A percentile compares a stretch with the other conserved stretches of the same genome.
Conservation (phyloP, 805 yeast genomes). For the Zygosaccharomyces kombuchaensis region DNA sequence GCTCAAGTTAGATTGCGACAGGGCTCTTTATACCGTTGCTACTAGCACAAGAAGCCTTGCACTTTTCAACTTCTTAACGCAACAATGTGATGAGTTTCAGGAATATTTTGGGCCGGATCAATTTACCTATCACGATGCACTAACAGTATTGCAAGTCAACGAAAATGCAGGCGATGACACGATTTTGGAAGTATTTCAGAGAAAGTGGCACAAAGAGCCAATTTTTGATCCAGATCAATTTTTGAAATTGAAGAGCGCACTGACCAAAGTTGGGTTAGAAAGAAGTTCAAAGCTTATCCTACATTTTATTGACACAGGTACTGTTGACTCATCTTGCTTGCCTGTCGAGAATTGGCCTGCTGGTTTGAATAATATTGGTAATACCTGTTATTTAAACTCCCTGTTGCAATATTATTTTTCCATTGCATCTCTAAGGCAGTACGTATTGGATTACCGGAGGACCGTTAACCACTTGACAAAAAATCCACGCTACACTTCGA, state of each 20-base stretch:
- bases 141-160: slow-evolving; percentile 45
- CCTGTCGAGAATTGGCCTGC: slow-evolving; percentile 78
- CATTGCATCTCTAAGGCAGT: slow-evolving; percentile 71
- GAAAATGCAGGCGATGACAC: slow-evolving; percentile 49
- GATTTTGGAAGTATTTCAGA: slow-evolving; percentile 35
- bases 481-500: slow-evolving; percentile 19
- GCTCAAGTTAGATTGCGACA: slow-evolving; percentile 38
- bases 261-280: slow-evolving; percentile 50
- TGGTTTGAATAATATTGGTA: slow-evolving; percentile 91
- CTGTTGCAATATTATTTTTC: slow-evolving; percentile 86
- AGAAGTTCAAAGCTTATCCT: slow-evolving; percentile 53
- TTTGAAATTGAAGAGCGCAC: slow-evolving; percentile 51
- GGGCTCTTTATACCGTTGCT: slow-evolving; percentile 63
- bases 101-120: slow-evolving; percentile 26
- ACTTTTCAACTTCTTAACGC: slow-evolving; percentile 51
- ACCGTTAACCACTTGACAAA: slow-evolving; percentile 29
- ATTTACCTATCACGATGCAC: slow-evolving; percentile 41
- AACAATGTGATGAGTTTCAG: slow-evolving; percentile 31
- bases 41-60: slow-evolving; percentile 50
- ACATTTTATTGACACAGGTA: slow-evolving; percentile 57
- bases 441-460: slow-evolving; percentile 53
- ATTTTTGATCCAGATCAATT: slow-evolving; percentile 42
- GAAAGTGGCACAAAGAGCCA: slow-evolving; percentile 28
- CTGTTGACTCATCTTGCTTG: slow-evolving; percentile 52
- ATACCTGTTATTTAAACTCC: slow-evolving; percentile 92